These are phyloP conservation scores for Fusarium anguioides DNA, from an alignment of 2,329 filamentous ascomycete genomes.

Conservation along the genomic window DNA sequence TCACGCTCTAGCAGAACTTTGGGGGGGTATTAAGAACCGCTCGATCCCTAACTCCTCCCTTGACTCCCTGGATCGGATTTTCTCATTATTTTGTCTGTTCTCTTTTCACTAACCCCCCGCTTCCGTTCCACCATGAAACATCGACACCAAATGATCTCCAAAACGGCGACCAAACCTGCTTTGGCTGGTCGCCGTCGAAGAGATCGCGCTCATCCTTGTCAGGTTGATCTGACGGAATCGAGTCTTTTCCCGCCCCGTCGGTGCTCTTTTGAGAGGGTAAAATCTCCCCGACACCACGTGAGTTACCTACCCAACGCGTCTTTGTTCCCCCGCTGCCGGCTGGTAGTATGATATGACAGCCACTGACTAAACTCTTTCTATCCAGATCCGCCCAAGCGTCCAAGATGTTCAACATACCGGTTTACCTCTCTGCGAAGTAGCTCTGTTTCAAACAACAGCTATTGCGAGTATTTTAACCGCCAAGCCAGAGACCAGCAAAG, in stretches of 20 bases:
- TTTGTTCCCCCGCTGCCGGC: conserved; percentile 4
- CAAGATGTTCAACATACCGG: conserved; percentile 5
- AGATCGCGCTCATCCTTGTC: background rate
- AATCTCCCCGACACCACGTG: conserved; percentile 11
- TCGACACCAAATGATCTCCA: background rate
- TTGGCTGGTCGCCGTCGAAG: conserved; percentile 8
- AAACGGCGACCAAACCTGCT: conserved; percentile 1
- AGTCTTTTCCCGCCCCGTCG: conserved; percentile 24
- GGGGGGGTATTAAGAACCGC: conserved; percentile 21
- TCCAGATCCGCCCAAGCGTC: conserved; percentile 6
- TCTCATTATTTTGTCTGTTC: background rate
- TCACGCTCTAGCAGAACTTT: background rate
- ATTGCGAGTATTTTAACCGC: conserved; percentile 2
- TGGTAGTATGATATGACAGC: too few species aligned
- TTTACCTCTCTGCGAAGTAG: conserved; percentile 12
- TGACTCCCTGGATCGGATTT: background rate
- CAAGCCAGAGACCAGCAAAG: background rate
- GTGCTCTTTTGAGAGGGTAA: conserved; percentile 1
- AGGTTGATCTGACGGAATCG: background rate
- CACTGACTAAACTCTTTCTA: background rate
- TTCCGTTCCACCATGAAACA: conserved; percentile 6
- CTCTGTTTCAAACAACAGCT: conserved; percentile 12
- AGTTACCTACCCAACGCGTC: background rate
- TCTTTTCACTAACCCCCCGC: background rate
- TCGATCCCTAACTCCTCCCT: conserved; percentile 16